Evolutionary conservation across 331 rosid genomes (phyloP).

Genomic region (Ulmus americana): DNA sequence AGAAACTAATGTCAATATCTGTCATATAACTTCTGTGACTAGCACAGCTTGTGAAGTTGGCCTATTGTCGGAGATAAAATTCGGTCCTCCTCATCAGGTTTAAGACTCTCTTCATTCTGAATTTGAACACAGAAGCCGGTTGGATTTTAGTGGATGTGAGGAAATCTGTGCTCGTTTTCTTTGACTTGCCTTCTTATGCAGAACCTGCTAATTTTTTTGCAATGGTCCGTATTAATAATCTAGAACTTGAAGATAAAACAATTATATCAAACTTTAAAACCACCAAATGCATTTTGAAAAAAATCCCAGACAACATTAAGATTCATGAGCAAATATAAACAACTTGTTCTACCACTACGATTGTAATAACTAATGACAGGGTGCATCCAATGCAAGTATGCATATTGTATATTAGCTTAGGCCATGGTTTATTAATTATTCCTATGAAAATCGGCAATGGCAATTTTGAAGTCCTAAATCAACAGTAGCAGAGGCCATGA

Average conservation of each 20-base stretch:
- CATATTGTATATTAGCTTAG: no score
- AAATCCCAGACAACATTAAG: no score
- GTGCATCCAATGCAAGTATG: no score
- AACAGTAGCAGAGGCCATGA: no score
- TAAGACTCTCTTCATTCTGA: conserved; percentile 1
- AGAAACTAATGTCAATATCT: not conserved
- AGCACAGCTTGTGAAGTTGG: not conserved
- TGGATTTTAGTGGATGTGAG: not conserved
- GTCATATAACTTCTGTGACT: not conserved
- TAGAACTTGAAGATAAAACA: not conserved
- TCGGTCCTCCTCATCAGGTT: not conserved
- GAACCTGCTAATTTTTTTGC: not conserved
- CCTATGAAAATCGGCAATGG: no score
- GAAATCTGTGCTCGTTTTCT: not conserved
- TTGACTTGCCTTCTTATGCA: not conserved
- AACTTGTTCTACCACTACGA: no score
- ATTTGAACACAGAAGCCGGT: not conserved
- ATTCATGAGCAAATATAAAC: no score
- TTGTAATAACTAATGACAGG: no score
- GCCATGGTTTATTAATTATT: no score
- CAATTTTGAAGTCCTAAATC: no score
- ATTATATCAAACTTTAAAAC: not conserved
- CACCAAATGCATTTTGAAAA: not conserved
- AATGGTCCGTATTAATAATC: not conserved
- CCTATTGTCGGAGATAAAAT: not conserved